Conservation (phyloP, 805 yeast genomes). For the Metschnikowia gruessii region DNA sequence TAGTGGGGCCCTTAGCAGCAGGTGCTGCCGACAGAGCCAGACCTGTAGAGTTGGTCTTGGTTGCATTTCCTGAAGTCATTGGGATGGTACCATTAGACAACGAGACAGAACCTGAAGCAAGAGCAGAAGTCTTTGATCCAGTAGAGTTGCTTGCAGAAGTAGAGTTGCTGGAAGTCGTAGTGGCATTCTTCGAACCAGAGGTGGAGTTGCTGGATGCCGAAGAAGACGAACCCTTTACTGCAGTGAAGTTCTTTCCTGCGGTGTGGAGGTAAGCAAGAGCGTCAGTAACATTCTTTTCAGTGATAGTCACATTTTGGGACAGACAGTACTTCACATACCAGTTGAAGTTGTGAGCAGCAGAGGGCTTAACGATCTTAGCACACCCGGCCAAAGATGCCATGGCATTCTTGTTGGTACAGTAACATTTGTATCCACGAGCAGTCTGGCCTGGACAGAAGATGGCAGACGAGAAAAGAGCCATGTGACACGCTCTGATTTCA, state of each 20-base stretch:
- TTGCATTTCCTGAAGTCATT: not conserved
- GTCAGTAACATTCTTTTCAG: not conserved
- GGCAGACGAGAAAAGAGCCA: slow-evolving; percentile 6
- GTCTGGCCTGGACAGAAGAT: slow-evolving; percentile 5
- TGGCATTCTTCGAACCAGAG: not conserved
- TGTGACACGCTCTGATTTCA: slow-evolving; percentile 3
- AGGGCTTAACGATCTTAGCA: not conserved
- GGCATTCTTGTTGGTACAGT: slow-evolving; percentile 8
- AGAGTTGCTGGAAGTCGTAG: not conserved
- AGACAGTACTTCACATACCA: slow-evolving; percentile 2
- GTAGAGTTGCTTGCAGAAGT: not conserved
- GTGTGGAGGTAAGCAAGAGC: slow-evolving; percentile 1
- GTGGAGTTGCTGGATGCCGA: not conserved
- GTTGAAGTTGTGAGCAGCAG: not conserved
- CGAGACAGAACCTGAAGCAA: not conserved
- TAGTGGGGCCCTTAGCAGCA: not conserved
- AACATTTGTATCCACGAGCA: slow-evolving; percentile 4
- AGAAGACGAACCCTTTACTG: slow-evolving; percentile 1
- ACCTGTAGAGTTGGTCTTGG: not conserved
- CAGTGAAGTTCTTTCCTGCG: slow-evolving; percentile 7
- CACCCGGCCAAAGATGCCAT: slow-evolving; percentile 12
- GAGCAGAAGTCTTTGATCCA: not conserved
- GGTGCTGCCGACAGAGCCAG: not conserved
- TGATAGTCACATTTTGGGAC: not conserved
- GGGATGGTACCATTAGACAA: not conserved